Percentiles rank a stretch among this genome's conserved stretches.
Evolutionary conservation across 495 filamentous ascomycete genomes (phyloP).

Genomic region (Jackrogersella minutella): DNA sequence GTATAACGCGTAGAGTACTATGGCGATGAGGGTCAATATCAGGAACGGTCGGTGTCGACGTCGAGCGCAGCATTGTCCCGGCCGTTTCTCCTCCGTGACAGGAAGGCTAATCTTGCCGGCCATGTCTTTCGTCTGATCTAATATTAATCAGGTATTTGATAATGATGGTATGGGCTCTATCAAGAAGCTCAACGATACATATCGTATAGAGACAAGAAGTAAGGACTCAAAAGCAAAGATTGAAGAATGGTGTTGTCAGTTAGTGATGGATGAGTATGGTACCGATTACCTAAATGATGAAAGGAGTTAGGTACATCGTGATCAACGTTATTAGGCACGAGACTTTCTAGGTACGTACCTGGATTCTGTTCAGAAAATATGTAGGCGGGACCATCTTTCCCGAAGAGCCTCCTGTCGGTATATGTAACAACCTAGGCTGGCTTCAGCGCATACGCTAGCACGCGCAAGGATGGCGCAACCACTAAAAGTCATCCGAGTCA

Average conservation of each 20-base stretch:
- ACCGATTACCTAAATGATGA: not conserved
- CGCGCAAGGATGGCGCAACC: constrained; percentile 7
- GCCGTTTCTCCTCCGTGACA: constrained; percentile 47
- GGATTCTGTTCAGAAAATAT: too few species aligned
- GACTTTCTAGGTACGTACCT: not conserved
- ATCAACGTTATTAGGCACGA: constrained; percentile 14
- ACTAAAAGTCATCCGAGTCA: constrained; percentile 20
- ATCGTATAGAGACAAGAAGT: constrained; percentile 1
- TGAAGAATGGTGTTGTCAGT: constrained; percentile 5
- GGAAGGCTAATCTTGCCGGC: constrained; percentile 41
- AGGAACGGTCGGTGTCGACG: constrained; percentile 44
- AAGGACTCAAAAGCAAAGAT: not conserved
- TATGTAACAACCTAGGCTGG: constrained; percentile 14
- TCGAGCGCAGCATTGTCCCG: constrained; percentile 33
- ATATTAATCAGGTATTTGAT: constrained; percentile 4
- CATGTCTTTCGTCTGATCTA: constrained; percentile 26
- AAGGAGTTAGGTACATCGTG: constrained; percentile 20
- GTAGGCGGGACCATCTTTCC: constrained; percentile 18
- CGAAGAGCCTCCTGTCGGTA: constrained; percentile 32
- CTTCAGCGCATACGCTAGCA: not conserved
- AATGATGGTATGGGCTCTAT: constrained; percentile 4
- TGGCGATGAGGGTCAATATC: constrained; percentile 35
- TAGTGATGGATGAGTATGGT: not conserved
- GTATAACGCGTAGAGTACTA: constrained; percentile 39
- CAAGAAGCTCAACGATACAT: constrained; percentile 7